phyloP scores from a whole-genome alignment of 768 basidiomycete species.

The Phylloporus sp. region DNA sequence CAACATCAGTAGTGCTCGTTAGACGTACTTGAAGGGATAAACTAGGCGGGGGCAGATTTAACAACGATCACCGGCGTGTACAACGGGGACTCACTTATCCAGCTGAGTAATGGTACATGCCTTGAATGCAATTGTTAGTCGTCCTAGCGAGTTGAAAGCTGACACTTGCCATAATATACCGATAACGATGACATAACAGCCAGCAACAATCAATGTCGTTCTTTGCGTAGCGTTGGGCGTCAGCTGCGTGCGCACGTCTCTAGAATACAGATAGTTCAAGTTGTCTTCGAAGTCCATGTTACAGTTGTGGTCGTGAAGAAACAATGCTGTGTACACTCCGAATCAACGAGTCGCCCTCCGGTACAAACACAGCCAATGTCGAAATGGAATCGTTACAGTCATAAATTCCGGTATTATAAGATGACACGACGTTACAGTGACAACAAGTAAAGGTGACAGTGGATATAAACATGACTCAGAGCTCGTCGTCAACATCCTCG shows the following conservation, averaged over 20 bases:
- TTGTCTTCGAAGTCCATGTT: no score
- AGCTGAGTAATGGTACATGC: constrained; percentile 72
- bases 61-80: neutral
- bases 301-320: constrained; percentile 26
- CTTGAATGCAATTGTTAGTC: constrained; percentile 32
- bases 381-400: neutral
- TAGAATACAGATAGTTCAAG: constrained; percentile 22
- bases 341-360: no score
- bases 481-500: constrained; percentile 68
- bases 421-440: constrained; percentile 20
- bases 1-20: neutral
- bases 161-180: constrained; percentile 69
- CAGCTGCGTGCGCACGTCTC: constrained; percentile 33
- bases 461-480: constrained; percentile 26
- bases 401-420: constrained; percentile 15
- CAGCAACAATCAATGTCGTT: constrained; percentile 76
- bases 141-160: neutral
- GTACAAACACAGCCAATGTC: constrained; percentile 2
- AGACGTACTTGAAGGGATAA: constrained; percentile 86
- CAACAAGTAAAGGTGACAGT: constrained; percentile 10
- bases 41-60: constrained; percentile 41
- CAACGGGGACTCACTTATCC: constrained; percentile 55
- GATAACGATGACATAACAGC: constrained; percentile 66
- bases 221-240: constrained; percentile 69
- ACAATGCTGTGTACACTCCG: no score